Conservation (phyloP, 1,284 basidiomycete species). For the Cystobasidium sp. region DNA sequence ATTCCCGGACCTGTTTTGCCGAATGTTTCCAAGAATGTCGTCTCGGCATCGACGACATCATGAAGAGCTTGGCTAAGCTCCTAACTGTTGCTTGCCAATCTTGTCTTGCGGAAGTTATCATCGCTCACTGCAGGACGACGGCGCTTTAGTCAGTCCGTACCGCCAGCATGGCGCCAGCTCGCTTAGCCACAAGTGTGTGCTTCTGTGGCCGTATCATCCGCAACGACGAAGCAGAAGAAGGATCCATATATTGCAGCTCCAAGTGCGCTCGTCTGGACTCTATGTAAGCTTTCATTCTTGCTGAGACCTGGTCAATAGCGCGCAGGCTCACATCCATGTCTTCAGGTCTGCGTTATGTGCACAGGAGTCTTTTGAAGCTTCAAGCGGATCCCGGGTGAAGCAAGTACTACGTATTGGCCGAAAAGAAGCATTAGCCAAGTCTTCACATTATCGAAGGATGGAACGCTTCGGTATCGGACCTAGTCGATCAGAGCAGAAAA, state of each 20-base stretch:
- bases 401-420: constrained; percentile 35
- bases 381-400: constrained; percentile 12
- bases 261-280: constrained; percentile 34
- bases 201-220: constrained; percentile 24
- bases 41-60: background rate
- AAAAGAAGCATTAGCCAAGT: constrained; percentile 40
- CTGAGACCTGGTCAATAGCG: too few species aligned
- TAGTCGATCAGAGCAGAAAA: background rate
- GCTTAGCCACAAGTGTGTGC: constrained; percentile 8
- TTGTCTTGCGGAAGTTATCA: too few species aligned
- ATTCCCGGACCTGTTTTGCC: background rate
- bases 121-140: too few species aligned
- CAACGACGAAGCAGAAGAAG: constrained; percentile 16
- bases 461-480: constrained; percentile 25
- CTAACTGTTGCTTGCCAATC: too few species aligned
- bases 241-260: constrained; percentile 41
- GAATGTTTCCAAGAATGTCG: constrained; percentile 9
- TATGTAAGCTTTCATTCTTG: constrained; percentile 10
- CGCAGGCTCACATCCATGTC: background rate
- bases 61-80: too few species aligned
- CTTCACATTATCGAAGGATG: constrained; percentile 33
- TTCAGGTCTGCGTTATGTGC: constrained; percentile 39
- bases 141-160: background rate
- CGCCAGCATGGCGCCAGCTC: background rate
- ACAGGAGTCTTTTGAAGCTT: constrained; percentile 9